phyloP scores from a whole-genome alignment of 495 filamentous ascomycete genomes.

The Penicillium samsonianum region DNA sequence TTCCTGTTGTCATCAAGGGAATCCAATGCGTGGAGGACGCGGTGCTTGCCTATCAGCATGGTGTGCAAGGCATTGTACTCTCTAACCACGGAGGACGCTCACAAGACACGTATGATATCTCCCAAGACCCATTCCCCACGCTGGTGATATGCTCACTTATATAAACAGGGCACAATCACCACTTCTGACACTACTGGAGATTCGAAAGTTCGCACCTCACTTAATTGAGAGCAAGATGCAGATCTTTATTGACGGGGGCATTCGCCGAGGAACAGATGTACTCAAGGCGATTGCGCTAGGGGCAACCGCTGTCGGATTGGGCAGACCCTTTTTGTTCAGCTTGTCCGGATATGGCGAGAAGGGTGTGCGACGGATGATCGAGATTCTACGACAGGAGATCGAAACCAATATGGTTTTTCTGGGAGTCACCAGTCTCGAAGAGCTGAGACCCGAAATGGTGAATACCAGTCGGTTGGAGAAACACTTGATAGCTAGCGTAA shows the following conservation, averaged over 20 bases:
- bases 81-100: constrained; percentile 54
- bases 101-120: constrained; percentile 41
- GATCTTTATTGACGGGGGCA: constrained; percentile 80
- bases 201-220: constrained; percentile 62
- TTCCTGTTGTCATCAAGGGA: constrained; percentile 87
- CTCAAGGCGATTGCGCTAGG: constrained; percentile 86
- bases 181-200: constrained; percentile 70
- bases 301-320: constrained; percentile 82
- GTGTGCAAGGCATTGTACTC: constrained; percentile 77
- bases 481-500: constrained; percentile 37
- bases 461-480: constrained; percentile 41
- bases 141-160: constrained; percentile 42
- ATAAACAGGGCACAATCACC: constrained; percentile 68
- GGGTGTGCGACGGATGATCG: constrained; percentile 35
- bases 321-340: constrained; percentile 81
- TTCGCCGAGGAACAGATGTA: constrained; percentile 82
- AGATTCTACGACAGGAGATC: constrained; percentile 41
- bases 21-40: constrained; percentile 90
- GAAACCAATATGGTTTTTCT: constrained; percentile 44
- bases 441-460: constrained; percentile 36
- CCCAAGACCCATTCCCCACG: constrained; percentile 22
- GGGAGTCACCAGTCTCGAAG: constrained; percentile 31
- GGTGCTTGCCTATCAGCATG: constrained; percentile 65
- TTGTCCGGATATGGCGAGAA: constrained; percentile 60
- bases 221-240: constrained; percentile 65